Evolutionary conservation across 1,139 yeast species (phyloP).

Genomic region (Candida sanyaensis): DNA sequence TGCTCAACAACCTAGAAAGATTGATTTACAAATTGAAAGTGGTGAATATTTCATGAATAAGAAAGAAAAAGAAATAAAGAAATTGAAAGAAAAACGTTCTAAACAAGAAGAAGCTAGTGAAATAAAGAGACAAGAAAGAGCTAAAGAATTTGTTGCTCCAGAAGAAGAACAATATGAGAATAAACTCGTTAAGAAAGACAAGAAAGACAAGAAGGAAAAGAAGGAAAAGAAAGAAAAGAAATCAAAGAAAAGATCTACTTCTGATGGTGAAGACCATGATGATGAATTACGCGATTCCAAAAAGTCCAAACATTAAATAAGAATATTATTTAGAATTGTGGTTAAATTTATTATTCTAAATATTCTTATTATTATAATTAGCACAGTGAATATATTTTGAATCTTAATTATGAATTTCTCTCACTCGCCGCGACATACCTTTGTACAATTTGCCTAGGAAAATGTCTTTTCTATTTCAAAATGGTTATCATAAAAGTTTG

Average conservation of each 20-base stretch:
- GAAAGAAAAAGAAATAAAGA: slow-evolving; percentile 72
- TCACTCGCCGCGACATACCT: no score
- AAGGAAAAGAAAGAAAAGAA: slow-evolving; percentile 25
- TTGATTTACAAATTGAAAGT: slow-evolving; percentile 95
- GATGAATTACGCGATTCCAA: slow-evolving; percentile 8
- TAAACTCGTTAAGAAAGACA: slow-evolving; percentile 22
- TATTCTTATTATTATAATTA: no score
- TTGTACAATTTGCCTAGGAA: no score
- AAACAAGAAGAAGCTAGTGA: slow-evolving; percentile 73
- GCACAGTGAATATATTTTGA: no score
- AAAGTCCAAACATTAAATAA: slow-evolving; percentile 9
- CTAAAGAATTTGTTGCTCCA: slow-evolving; percentile 83
- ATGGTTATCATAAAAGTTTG: no score
- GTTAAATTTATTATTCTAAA: no score
- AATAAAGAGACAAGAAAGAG: slow-evolving; percentile 67
- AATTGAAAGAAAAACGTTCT: slow-evolving; percentile 74
- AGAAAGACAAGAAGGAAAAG: no score
- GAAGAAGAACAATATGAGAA: slow-evolving; percentile 61
- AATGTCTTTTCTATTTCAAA: no score
- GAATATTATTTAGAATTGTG: no score
- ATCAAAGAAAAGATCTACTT: slow-evolving; percentile 18
- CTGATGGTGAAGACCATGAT: slow-evolving; percentile 9
- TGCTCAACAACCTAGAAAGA: slow-evolving; percentile 92
- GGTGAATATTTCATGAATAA: slow-evolving; percentile 97
- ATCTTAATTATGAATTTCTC: no score